These are phyloP conservation scores for Phytophthora hibernalis DNA, from an alignment of 352 stramenopile genomes.

Conservation along the genomic window DNA sequence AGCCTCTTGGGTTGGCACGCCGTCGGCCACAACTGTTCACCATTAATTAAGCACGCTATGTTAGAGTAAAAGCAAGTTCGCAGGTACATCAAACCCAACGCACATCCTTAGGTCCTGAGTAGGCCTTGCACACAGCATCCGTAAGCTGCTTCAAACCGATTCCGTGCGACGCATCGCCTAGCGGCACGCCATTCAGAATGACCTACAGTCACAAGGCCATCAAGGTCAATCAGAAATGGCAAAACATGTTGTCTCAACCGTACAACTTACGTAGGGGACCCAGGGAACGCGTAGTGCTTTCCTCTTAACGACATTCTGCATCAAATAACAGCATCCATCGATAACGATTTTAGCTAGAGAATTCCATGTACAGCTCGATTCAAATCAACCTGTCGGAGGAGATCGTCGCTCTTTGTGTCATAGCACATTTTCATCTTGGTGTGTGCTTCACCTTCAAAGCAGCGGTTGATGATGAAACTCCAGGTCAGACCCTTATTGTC, in stretches of 20 bases:
- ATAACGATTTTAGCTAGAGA: not conserved
- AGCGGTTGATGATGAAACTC: constrained; percentile 68
- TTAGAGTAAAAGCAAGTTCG: not conserved
- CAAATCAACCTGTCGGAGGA: constrained; percentile 59
- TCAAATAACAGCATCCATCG: constrained; percentile 6
- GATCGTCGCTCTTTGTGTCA: constrained; percentile 57
- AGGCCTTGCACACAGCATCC: constrained; percentile 72
- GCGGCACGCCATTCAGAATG: constrained; percentile 59
- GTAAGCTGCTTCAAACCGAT: constrained; percentile 74
- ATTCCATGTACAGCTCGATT: not conserved
- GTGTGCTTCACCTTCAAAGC: constrained; percentile 57
- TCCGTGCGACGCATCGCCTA: constrained; percentile 67
- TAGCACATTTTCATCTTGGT: constrained; percentile 75
- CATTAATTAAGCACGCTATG: not conserved
- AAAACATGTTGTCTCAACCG: constrained; percentile 7
- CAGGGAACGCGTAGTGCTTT: constrained; percentile 61
- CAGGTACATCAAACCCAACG: constrained; percentile 6
- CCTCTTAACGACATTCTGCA: constrained; percentile 59
- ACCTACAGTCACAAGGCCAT: constrained; percentile 37
- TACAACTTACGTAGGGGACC: constrained; percentile 75
- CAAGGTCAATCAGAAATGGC: not conserved
- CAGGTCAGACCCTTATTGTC: constrained; percentile 79
- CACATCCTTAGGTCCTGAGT: constrained; percentile 60
- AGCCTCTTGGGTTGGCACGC: constrained; percentile 73
- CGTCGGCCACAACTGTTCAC: constrained; percentile 44